Evolutionary conservation across 108 stramenopile species (phyloP), one percentile per base, ranked within the genome.

Genomic region (Nitzschia sp.): DNA sequence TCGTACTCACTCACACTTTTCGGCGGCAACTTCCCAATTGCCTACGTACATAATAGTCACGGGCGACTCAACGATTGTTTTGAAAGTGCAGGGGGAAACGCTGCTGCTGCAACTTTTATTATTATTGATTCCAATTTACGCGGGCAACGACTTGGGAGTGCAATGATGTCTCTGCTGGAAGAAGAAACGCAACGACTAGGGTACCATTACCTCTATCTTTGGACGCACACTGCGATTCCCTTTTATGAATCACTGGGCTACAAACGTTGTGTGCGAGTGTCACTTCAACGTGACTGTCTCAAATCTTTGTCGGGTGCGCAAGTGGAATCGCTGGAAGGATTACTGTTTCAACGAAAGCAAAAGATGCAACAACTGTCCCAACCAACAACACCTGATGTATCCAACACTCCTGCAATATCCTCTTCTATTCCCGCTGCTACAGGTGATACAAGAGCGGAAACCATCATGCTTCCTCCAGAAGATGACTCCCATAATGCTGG

Each of bases 61-160:
- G 77, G 71, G 10, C 51, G 77, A 39, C 57, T 78, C 50, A 79
- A 67, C 5, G 77, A 79, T n/a, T 79, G 77, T 43, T 79, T 72
- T 51, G 71, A 72, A 57, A 69, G 67, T 44, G 71, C 77, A 0
- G 71, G 71, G 10, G 77, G 71, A 9, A 72, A 68, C 38, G 77
- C 77, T 0, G 71, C 63, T 10, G 77, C 77, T 11, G 77, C 62
- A 7, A 79, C 71, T 3, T 79, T 65, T 64, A 68, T 79, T 12
- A 38, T 79, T 15, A 51, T 71, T 24, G 46, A 62, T 53, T 29
- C 44, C 1, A 37, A 24, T 41, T 14, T 26, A 10, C 66, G 71
- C 9, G 55, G 63, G 0, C 53, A 57, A 19, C 71, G 77, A 25
- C 64, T 50, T 24, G 77, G 77, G 15, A 64, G 62, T 6, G n/a